phyloP scores from a whole-genome alignment of 2,329 filamentous ascomycete genomes.

The Aspergillus sp. region DNA sequence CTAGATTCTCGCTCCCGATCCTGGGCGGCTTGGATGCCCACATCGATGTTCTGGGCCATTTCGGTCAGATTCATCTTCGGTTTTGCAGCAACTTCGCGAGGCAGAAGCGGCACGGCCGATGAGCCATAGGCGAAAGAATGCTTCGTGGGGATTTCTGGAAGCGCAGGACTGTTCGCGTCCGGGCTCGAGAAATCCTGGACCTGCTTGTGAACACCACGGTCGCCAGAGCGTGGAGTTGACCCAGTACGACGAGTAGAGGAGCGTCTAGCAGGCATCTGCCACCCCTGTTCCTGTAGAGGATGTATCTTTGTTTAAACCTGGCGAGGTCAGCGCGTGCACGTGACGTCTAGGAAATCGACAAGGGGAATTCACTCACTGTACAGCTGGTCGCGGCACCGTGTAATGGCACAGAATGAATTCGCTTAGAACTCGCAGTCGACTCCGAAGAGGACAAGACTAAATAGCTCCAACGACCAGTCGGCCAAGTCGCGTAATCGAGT shows the following conservation, averaged over 20 bases:
- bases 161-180: constrained; percentile 12
- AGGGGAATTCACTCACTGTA: too few species aligned
- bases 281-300: not conserved
- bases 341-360: too few species aligned
- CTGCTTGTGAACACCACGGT: constrained; percentile 6
- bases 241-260: constrained; percentile 10
- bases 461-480: too few species aligned
- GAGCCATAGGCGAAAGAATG: constrained; percentile 35
- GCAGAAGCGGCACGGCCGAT: constrained; percentile 24
- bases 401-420: too few species aligned
- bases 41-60: constrained; percentile 27
- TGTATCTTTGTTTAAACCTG: too few species aligned
- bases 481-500: too few species aligned
- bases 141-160: constrained; percentile 30
- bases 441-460: too few species aligned
- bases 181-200: constrained; percentile 13
- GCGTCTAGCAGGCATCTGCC: constrained; percentile 20
- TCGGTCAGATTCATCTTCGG: constrained; percentile 20
- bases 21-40: constrained; percentile 16
- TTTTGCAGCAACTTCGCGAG: constrained; percentile 23
- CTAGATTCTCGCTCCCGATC: constrained; percentile 13
- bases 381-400: too few species aligned
- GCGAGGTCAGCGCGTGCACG: too few species aligned
- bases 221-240: constrained; percentile 6
- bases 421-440: too few species aligned